Conservation (phyloP, 2,329 filamentous ascomycete species). For the Pyrenochaeta sp. region DNA sequence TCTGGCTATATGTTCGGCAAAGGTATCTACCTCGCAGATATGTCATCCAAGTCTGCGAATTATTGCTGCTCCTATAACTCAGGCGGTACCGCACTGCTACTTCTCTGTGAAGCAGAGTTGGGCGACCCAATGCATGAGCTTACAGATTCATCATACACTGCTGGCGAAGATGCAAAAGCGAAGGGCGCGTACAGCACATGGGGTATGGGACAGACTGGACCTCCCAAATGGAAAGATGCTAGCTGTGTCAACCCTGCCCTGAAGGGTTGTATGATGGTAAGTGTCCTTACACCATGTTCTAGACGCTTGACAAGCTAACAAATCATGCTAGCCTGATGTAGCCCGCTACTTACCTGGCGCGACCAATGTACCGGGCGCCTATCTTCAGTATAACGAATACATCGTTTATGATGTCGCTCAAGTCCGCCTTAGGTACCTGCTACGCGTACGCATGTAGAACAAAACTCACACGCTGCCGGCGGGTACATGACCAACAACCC, state of each 20-base stretch:
- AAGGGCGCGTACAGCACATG: conserved; percentile 72
- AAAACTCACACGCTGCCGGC: neutral
- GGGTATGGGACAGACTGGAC: conserved; percentile 72
- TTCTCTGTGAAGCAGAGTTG: conserved; percentile 86
- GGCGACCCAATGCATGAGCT: conserved; percentile 77
- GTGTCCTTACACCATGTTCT: conserved; percentile 27
- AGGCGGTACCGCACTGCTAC: conserved; percentile 74
- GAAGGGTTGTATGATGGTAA: conserved; percentile 74
- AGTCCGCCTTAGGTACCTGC: conserved; percentile 73
- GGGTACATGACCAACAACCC: neutral
- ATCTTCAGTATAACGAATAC: conserved; percentile 75
- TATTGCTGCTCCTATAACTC: conserved; percentile 74
- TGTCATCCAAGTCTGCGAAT: conserved; percentile 78
- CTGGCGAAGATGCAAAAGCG: conserved; percentile 68
- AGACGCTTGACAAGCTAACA: conserved; percentile 9
- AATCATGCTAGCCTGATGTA: conserved; percentile 32
- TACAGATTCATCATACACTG: conserved; percentile 65
- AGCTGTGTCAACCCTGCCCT: conserved; percentile 69
- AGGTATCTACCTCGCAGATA: conserved; percentile 87
- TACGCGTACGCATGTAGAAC: conserved; percentile 60
- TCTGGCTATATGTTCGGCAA: conserved; percentile 90
- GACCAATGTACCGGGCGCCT: conserved; percentile 58
- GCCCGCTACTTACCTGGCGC: conserved; percentile 52
- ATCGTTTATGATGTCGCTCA: conserved; percentile 76
- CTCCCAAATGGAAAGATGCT: conserved; percentile 79